Conservation (phyloP, 305 asterid genomes). For the Rubia balearica region DNA sequence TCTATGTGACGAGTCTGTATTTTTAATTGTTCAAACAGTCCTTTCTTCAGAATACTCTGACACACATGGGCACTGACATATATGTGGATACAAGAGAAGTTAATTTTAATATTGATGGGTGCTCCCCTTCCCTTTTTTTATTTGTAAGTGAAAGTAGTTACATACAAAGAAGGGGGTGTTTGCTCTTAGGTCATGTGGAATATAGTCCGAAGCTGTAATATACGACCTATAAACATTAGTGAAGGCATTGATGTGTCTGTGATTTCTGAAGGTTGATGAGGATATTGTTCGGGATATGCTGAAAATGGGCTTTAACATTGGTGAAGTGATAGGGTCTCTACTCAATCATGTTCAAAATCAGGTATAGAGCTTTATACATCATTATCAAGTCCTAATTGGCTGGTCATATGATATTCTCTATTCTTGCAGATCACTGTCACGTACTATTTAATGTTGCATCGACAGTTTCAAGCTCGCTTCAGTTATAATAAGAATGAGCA, state of each 20-base stretch:
- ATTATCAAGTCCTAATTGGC: neutral
- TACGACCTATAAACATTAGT: neutral
- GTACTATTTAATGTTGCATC: slow-evolving; percentile 38
- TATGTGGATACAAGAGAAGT: no score
- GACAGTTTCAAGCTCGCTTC: slow-evolving; percentile 24
- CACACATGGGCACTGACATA: no score
- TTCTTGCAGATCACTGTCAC: slow-evolving; percentile 45
- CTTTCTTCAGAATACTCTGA: no score
- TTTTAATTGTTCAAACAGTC: no score
- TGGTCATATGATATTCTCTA: slow-evolving; percentile 10
- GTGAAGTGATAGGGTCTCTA: slow-evolving; percentile 39
- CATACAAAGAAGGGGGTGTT: no score
- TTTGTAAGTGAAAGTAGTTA: no score
- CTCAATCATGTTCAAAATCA: slow-evolving; percentile 40
- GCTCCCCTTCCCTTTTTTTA: no score
- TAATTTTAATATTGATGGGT: no score
- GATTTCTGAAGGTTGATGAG: slow-evolving; percentile 33
- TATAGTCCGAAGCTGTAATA: neutral
- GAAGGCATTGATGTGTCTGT: slow-evolving; percentile 10
- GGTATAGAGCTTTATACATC: slow-evolving; percentile 27
- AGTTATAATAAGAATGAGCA: slow-evolving; percentile 19
- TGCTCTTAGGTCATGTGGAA: no score
- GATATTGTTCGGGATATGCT: slow-evolving; percentile 39
- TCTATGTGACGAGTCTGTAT: no score
- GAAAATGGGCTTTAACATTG: slow-evolving; percentile 36